Conservation (phyloP, 305 asterid genomes). For the Solanum chacoense region DNA sequence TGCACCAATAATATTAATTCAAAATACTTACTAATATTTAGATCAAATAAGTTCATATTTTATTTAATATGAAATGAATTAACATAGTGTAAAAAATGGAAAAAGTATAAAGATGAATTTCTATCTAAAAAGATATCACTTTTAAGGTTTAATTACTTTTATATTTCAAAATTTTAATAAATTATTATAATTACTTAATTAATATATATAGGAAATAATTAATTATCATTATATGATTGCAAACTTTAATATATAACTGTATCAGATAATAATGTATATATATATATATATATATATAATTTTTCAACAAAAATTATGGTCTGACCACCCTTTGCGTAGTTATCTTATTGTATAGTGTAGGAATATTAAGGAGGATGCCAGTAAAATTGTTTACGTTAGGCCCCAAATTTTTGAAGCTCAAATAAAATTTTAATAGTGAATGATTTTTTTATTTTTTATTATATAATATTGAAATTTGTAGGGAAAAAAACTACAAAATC, state of each 20-base stretch:
- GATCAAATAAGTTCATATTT: not conserved
- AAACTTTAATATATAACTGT: too few species aligned
- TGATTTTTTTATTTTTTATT: not conserved
- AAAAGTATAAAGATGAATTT: not conserved
- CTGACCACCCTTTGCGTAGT: too few species aligned
- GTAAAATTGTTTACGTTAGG: too few species aligned
- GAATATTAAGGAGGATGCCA: too few species aligned
- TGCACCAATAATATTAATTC: not conserved
- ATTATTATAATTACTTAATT: too few species aligned
- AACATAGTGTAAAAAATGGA: not conserved
- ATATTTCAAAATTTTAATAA: too few species aligned
- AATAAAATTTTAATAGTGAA: not conserved
- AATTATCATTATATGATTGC: too few species aligned
- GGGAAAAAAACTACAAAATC: not conserved
- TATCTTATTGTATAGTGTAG: too few species aligned
- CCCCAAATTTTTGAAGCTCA: not conserved
- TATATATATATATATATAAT: too few species aligned
- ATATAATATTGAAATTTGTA: not conserved
- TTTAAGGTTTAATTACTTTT: not conserved
- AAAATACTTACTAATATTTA: not conserved
- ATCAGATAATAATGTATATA: too few species aligned
- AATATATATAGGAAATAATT: too few species aligned
- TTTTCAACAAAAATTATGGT: too few species aligned
- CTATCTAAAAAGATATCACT: not conserved
- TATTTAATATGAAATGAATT: not conserved